Base-by-base conservation (phyloP, 306 rosid genomes). In the Quercus cerris region DNA sequence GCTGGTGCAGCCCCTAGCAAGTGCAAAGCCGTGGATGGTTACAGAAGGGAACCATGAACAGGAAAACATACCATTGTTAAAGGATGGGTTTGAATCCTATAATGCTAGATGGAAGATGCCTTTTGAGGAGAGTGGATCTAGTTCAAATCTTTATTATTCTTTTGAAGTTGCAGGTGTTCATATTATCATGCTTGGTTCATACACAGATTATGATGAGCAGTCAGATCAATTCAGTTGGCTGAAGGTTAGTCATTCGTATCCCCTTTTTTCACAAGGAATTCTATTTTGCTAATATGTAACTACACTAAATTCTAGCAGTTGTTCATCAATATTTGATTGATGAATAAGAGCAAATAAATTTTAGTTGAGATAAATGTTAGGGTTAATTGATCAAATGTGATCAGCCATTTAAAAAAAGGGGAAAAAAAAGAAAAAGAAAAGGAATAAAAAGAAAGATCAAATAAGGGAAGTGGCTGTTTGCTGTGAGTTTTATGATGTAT, bases 61-160 rank as follows among this genome's bases (percentile, higher is more conserved):
- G 78, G 99, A 94, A 81, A 51, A 11, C 51, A 86, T 94, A 78
- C 90, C 87, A 5, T 73, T 93, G 51, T 70, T 93, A 17, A 87
- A 86, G 83, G 91, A 89, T 80, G 95, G 91, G 14, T 94, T 94
- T 85, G 33, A 75, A 63, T 85, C 99, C 5, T 94, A 88, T 75
- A 93, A 94, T 78, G 86, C 97, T 6, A 81, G 99, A 80, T 94
- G 99, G 99, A 91, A 86, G 79, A 94, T 94, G 99, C 97, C 99
- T 4, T 91, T 82, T 81, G 81, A 85, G 85, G 99, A 94, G 83
- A 94, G 97, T 11, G 94, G 92, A 69, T 94, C 99, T 18, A 84
- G 82, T 78, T 94, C 99, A 1, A 94, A 94, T 84, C 97, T 94
- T 58, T 94, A 91, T 78, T 94, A 94, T 88, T 94, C 99, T 9